phyloP scores from a whole-genome alignment of 2,329 filamentous ascomycete species.

The Amphichorda felina region DNA sequence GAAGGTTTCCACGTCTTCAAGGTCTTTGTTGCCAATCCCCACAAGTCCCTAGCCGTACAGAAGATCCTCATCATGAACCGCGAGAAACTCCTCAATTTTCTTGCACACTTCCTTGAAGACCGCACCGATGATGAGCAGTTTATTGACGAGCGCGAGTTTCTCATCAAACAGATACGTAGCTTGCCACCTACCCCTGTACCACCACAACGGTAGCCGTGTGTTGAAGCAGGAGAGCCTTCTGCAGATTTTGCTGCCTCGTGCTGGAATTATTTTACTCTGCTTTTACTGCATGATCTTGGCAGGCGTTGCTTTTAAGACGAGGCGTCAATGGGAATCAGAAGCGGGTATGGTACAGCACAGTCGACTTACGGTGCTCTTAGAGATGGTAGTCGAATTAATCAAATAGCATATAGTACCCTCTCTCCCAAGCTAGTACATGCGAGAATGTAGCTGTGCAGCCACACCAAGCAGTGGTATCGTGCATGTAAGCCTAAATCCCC shows the following conservation, averaged over 20 bases:
- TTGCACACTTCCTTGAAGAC: slow-evolving; percentile 87
- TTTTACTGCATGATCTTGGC: neutral
- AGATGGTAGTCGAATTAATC: too few relatives aligned
- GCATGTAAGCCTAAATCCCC: neutral
- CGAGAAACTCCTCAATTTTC: slow-evolving; percentile 77
- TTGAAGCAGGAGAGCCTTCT: too few relatives aligned
- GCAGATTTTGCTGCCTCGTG: neutral
- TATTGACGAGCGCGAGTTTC: slow-evolving; percentile 91
- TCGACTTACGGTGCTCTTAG: too few relatives aligned
- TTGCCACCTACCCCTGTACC: slow-evolving; percentile 48
- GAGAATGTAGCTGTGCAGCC: too few relatives aligned
- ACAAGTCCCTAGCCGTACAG: slow-evolving; percentile 93
- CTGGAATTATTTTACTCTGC: neutral
- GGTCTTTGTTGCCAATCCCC: slow-evolving; percentile 96
- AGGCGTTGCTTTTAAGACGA: neutral
- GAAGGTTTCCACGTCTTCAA: slow-evolving; percentile 99
- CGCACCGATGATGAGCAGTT: slow-evolving; percentile 97
- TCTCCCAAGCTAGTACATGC: too few relatives aligned
- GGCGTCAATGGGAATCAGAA: too few relatives aligned
- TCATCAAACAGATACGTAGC: slow-evolving; percentile 83
- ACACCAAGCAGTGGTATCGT: slow-evolving; percentile 1
- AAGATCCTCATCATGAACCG: slow-evolving; percentile 95
- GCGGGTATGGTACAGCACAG: too few relatives aligned
- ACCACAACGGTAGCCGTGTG: slow-evolving; percentile 30
- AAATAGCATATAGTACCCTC: too few relatives aligned